A percentile compares a stretch with the other conserved stretches of the same genome.
Evolutionary conservation across 768 basidiomycete species (phyloP).

Genomic region (Termitomyces sp.): DNA sequence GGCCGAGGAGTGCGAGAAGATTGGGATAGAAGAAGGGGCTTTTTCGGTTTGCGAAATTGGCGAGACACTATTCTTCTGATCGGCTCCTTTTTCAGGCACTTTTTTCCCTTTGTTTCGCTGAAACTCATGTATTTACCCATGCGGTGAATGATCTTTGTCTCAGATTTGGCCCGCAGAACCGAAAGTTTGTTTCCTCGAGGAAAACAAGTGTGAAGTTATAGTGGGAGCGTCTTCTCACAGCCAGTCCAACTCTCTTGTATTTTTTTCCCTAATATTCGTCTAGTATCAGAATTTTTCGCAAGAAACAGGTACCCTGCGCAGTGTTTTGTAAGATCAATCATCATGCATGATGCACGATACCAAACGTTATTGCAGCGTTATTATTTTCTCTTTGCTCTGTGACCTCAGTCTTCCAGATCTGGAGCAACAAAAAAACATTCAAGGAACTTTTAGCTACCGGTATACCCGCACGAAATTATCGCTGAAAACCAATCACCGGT

Average conservation of each 20-base stretch:
- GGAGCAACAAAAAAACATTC: no score
- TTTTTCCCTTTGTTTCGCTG: not conserved
- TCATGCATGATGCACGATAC: not conserved
- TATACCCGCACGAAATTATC: not conserved
- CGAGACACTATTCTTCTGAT: slow-evolving; percentile 38
- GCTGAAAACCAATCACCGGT: not conserved
- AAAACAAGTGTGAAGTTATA: not conserved
- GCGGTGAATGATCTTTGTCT: not conserved
- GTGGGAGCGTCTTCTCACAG: not conserved
- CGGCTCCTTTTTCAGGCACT: not conserved
- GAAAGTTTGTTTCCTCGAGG: not conserved
- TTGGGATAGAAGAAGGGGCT: slow-evolving; percentile 44
- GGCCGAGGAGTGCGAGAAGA: slow-evolving; percentile 42
- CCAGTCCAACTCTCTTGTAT: not conserved
- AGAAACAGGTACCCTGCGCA: not conserved
- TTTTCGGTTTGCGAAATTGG: slow-evolving; percentile 59
- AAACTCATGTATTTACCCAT: not conserved
- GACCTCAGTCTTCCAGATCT: no score
- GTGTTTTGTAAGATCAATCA: not conserved
- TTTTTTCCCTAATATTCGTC: not conserved
- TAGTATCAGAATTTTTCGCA: not conserved
- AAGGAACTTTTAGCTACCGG: not conserved
- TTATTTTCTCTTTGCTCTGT: not conserved
- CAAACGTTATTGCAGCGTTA: not conserved
- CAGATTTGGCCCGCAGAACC: not conserved